Evolutionary conservation across 371 early-diverging fungal genomes (phyloP).

Genomic region (Mucor lusitanicus): DNA sequence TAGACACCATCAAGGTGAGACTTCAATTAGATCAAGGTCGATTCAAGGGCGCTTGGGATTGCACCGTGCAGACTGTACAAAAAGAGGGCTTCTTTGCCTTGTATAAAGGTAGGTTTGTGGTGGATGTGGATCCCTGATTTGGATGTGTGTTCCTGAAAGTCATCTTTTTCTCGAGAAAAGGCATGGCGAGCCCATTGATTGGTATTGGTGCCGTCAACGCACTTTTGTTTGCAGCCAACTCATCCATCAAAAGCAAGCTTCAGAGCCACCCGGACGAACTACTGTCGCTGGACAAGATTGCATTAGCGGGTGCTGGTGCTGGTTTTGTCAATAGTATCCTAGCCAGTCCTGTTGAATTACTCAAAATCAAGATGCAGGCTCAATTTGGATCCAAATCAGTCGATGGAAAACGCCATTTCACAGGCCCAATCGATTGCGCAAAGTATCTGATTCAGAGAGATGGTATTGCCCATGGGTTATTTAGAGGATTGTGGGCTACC

Average conservation of each 20-base stretch:
- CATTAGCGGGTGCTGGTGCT: conserved; percentile 79
- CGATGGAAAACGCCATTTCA: conserved; percentile 16
- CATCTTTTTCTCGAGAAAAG: conserved; percentile 22
- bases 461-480: conserved; percentile 69
- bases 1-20: conserved; percentile 77
- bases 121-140: neutral
- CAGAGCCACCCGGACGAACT: conserved; percentile 37
- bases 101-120: conserved; percentile 73
- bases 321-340: conserved; percentile 72
- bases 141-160: neutral
- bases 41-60: conserved; percentile 74
- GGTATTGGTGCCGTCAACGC: conserved; percentile 86
- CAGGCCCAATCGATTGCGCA: conserved; percentile 72
- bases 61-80: conserved; percentile 61
- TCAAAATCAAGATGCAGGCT: conserved; percentile 82
- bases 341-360: conserved; percentile 80
- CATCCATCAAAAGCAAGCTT: conserved; percentile 59
- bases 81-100: conserved; percentile 72
- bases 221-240: conserved; percentile 79
- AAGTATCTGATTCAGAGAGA: conserved; percentile 60
- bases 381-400: conserved; percentile 58
- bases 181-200: conserved; percentile 82
- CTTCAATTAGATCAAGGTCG: conserved; percentile 57
- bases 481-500: conserved; percentile 82
- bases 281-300: conserved; percentile 63